Base-by-base conservation (phyloP, 495 filamentous ascomycete genomes). In the Jackrogersella multiformis region DNA sequence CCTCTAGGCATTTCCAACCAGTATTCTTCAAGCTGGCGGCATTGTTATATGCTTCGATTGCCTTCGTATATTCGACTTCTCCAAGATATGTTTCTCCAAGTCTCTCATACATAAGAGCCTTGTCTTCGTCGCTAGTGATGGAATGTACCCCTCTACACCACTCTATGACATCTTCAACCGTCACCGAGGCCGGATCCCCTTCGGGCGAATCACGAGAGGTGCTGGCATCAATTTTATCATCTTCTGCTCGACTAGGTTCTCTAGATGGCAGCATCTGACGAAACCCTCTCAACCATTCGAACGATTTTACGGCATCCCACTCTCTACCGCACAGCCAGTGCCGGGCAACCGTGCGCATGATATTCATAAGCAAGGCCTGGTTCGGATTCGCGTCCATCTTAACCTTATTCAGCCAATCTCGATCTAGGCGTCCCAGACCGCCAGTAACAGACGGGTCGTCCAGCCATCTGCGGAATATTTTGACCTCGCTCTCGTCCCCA, bases 391-490 rank as follows among this genome's bases (percentile, higher is more conserved):
- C 6, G 38, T 34, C 18, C 4, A 10, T 24, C n/a, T 18, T 53
- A 6, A 49, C 48, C 6, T 45, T 24, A 1, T 36, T 41, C 36
- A 61, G 24, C 15, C 36, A 30, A 1, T 61, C 45, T 32, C 45
- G 26, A 49, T 54, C 46, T 7, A 44, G 36, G 12, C 58, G 15
- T 15, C 36, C 26, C 35, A 61, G n/a, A 24, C 36, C 16, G 7
- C 48, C 45, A 4, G 36, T 61, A 16, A 39, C 48, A n/a, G 8
- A 16, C 12, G 48, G 15, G 20, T 61, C 58, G 7, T 61, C 34
- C 2, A 61, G 58, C 58, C 58, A 61, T 36, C 18, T 45, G 12
- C 58, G 46, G 28, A 61, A 61, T 13, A 44, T 24, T 2, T 18
- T 2, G 3, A 54, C 34, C n/a, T 54, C 21, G 0, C 20, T 5